Evolutionary conservation across 768 basidiomycete species (phyloP).

Genomic region (Gyrodon lividus): DNA sequence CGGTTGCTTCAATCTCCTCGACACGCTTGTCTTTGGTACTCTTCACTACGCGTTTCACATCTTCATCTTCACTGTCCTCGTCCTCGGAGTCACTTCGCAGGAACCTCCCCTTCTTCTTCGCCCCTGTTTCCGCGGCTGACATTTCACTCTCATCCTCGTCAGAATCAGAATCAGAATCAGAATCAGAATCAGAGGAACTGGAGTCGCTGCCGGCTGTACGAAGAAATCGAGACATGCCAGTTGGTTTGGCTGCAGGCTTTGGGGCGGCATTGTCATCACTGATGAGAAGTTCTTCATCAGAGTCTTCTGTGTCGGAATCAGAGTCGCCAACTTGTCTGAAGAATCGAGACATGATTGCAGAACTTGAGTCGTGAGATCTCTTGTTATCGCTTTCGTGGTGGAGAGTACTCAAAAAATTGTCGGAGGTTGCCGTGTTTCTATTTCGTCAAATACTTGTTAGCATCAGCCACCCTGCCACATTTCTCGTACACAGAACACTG

Average conservation of each 20-base stretch:
- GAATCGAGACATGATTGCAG: constrained; percentile 73
- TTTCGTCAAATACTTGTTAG: no score
- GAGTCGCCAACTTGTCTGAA: constrained; percentile 85
- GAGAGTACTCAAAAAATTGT: neutral
- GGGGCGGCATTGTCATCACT: constrained; percentile 59
- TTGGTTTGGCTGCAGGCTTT: constrained; percentile 33
- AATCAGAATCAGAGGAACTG: constrained; percentile 52
- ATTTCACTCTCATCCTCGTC: constrained; percentile 55
- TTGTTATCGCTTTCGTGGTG: constrained; percentile 20
- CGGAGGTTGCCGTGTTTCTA: constrained; percentile 1
- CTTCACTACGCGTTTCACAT: constrained; percentile 64
- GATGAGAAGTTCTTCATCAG: constrained; percentile 73
- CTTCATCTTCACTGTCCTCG: constrained; percentile 62
- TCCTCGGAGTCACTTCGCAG: constrained; percentile 47
- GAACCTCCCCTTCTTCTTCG: constrained; percentile 43
- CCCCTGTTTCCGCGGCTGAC: constrained; percentile 37
- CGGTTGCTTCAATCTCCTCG: constrained; percentile 92
- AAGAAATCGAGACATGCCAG: constrained; percentile 74
- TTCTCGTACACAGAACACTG: no score
- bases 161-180: constrained; percentile 51
- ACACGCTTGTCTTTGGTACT: constrained; percentile 90
- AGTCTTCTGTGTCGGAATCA: constrained; percentile 69
- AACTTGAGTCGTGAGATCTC: constrained; percentile 13
- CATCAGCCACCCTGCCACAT: no score
- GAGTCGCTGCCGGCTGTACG: constrained; percentile 61